phyloP scores from a whole-genome alignment of 306 rosid genomes.

The Cicer arietinum region DNA sequence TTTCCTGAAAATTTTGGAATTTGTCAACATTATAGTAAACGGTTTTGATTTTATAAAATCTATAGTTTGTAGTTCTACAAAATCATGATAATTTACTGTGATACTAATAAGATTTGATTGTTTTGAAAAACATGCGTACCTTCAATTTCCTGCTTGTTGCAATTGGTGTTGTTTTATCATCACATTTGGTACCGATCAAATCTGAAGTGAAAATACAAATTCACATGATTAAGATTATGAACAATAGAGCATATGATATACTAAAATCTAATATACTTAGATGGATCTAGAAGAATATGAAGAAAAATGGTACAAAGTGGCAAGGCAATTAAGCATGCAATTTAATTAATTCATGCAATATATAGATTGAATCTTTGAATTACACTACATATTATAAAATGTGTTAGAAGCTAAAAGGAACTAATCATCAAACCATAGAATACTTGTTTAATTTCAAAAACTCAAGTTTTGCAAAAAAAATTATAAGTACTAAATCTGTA shows the following conservation, averaged over 20 bases:
- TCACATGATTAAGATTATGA: neutral
- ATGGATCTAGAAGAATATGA: conserved; percentile 5
- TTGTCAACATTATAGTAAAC: too few species aligned
- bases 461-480: neutral
- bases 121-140: conserved; percentile 51
- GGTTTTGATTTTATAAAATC: too few species aligned
- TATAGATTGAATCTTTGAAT: neutral
- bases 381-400: too few species aligned
- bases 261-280: too few species aligned
- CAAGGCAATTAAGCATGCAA: neutral
- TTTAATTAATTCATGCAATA: conserved; percentile 22
- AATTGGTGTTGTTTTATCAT: conserved; percentile 39
- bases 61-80: too few species aligned
- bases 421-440: neutral
- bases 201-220: conserved; percentile 45
- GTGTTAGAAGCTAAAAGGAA: too few species aligned
- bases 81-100: too few species aligned
- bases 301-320: neutral
- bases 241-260: neutral
- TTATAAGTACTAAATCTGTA: too few species aligned
- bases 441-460: neutral
- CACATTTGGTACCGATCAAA: conserved; percentile 36
- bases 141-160: conserved; percentile 60
- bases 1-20: conserved; percentile 54
- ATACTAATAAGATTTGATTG: too few species aligned